phyloP scores from a whole-genome alignment of 345 rosid species.

The Gossypium herbaceum region DNA sequence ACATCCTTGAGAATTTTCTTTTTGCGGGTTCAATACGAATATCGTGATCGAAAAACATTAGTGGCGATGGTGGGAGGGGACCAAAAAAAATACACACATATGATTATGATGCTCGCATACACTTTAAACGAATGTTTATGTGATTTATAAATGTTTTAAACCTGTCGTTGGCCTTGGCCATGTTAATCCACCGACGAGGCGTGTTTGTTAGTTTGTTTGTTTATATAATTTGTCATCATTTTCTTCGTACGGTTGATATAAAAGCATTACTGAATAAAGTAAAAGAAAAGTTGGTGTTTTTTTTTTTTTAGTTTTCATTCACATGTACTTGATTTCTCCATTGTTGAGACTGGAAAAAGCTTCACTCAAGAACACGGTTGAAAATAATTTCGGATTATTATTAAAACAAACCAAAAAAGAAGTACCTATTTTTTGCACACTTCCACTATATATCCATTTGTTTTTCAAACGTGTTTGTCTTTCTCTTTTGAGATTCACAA shows the following conservation, averaged over 20 bases:
- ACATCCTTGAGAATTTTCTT: too few species aligned
- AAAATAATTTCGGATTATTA: not conserved
- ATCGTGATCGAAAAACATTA: too few species aligned
- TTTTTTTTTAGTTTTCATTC: not conserved
- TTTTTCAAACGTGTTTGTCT: not conserved
- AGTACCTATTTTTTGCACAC: not conserved
- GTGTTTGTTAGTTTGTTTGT: too few species aligned
- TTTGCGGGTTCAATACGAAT: too few species aligned
- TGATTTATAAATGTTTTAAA: too few species aligned
- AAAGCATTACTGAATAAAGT: not conserved
- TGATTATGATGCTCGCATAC: too few species aligned
- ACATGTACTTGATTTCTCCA: not conserved
- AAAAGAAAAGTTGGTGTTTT: not conserved
- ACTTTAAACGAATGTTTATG: too few species aligned
- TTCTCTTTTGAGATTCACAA: not conserved
- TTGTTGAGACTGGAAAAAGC: not conserved
- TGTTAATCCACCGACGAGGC: not conserved
- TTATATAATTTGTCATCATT: not conserved
- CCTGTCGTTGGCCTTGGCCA: too few species aligned
- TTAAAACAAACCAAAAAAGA: not conserved
- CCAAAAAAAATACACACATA: not conserved
- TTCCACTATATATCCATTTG: not conserved
- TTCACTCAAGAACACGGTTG: not conserved
- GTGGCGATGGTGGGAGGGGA: not conserved
- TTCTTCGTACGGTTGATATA: not conserved